These are phyloP conservation scores for Xylaria sp. DNA, from an alignment of 2,329 filamentous ascomycete species.

Conservation along the genomic window DNA sequence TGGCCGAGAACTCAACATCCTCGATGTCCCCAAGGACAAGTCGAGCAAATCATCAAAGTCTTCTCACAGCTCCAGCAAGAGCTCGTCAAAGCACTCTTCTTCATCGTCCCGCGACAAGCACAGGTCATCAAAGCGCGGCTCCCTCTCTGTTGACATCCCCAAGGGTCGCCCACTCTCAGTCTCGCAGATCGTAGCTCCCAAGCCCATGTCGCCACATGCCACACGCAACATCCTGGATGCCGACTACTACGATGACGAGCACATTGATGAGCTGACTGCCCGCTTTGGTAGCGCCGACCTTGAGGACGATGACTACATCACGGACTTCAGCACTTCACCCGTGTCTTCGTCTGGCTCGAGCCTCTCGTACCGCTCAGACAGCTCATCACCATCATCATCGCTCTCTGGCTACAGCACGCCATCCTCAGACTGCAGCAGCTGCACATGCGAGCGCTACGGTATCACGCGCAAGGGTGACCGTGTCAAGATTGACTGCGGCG, in stretches of 20 bases:
- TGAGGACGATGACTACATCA: constrained; percentile 67
- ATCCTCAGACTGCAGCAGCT: constrained; percentile 78
- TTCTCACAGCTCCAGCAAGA: constrained; percentile 60
- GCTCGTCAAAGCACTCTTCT: constrained; percentile 52
- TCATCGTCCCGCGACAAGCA: constrained; percentile 55
- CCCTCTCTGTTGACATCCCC: constrained; percentile 74
- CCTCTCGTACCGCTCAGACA: constrained; percentile 76
- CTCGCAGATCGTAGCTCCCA: constrained; percentile 90
- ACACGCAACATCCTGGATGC: constrained; percentile 87
- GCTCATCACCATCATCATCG: constrained; percentile 77
- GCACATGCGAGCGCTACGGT: constrained; percentile 95
- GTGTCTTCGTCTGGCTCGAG: constrained; percentile 76
- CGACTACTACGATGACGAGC: constrained; percentile 78
- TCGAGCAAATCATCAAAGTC: constrained; percentile 57
- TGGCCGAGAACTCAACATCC: constrained; percentile 95
- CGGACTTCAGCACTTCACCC: constrained; percentile 67
- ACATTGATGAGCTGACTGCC: constrained; percentile 81
- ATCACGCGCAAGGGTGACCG: constrained; percentile 93
- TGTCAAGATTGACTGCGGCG: constrained; percentile 96
- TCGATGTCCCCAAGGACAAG: constrained; percentile 80
- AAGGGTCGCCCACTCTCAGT: constrained; percentile 90
- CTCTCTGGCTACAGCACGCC: constrained; percentile 83
- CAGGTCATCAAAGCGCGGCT: constrained; percentile 60
- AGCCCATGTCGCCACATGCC: constrained; percentile 87
- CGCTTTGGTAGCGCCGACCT: constrained; percentile 74